phyloP scores from a whole-genome alignment of 2,329 filamentous ascomycete species.

The Pseudocercospora crystallina region DNA sequence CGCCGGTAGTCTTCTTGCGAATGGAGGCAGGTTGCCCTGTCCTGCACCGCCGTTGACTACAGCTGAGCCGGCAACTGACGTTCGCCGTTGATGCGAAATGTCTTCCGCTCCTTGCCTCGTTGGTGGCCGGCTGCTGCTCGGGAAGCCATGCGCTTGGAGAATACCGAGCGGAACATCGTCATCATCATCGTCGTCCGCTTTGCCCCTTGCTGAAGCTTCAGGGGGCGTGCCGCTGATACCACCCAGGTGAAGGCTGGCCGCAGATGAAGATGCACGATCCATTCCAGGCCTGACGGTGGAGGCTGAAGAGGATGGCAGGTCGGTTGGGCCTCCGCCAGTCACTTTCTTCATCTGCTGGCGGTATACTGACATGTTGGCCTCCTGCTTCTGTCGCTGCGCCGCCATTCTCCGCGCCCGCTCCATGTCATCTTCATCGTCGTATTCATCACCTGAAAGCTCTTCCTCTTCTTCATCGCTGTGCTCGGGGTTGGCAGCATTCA shows the following conservation, averaged over 20 bases:
- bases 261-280: slow-evolving; percentile 49
- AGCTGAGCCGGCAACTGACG: slow-evolving; percentile 50
- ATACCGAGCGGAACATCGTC: slow-evolving; percentile 87
- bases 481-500: slow-evolving; percentile 49
- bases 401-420: slow-evolving; percentile 72
- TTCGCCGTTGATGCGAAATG: slow-evolving; percentile 56
- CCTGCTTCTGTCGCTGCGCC: slow-evolving; percentile 80
- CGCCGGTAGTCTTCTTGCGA: slow-evolving; percentile 76
- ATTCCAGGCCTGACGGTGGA: slow-evolving; percentile 54
- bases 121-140: slow-evolving; percentile 73
- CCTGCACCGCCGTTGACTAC: slow-evolving; percentile 44
- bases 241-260: slow-evolving; percentile 30
- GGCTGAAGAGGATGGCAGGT: slow-evolving; percentile 39
- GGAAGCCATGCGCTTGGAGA: slow-evolving; percentile 84
- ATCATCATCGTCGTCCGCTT: slow-evolving; percentile 66
- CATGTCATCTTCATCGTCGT: slow-evolving; percentile 72
- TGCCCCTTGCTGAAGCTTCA: slow-evolving; percentile 24
- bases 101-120: slow-evolving; percentile 59
- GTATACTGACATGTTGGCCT: slow-evolving; percentile 86
- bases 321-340: slow-evolving; percentile 67
- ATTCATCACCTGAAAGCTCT: slow-evolving; percentile 58
- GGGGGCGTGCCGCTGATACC: slow-evolving; percentile 33
- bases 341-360: slow-evolving; percentile 97
- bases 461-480: slow-evolving; percentile 39
- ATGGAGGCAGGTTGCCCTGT: slow-evolving; percentile 67